phyloP scores from a whole-genome alignment of 1,139 yeast genomes.

The Protomyces macrosporus region DNA sequence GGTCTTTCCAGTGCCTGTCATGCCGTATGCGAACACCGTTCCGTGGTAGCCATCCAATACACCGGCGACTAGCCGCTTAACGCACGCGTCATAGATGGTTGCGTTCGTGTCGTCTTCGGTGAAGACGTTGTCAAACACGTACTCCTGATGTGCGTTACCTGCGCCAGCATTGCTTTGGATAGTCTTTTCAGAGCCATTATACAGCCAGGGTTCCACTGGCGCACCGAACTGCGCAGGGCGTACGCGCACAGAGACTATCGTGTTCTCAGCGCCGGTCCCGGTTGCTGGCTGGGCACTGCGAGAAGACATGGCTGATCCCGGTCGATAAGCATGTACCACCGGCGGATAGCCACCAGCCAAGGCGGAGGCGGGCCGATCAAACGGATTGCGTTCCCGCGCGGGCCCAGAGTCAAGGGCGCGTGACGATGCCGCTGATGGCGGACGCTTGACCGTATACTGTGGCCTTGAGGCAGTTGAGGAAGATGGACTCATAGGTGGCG shows the following conservation, averaged over 20 bases:
- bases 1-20: slow-evolving; percentile 96
- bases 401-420: not conserved
- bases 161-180: not conserved
- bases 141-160: slow-evolving; percentile 35
- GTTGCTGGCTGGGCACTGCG: slow-evolving; percentile 1
- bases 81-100: slow-evolving; percentile 58
- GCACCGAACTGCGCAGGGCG: not conserved
- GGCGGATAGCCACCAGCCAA: not conserved
- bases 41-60: slow-evolving; percentile 78
- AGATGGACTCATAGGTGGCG: slow-evolving; percentile 2
- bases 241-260: slow-evolving; percentile 12
- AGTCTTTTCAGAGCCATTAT: not conserved
- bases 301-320: slow-evolving; percentile 7
- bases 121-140: slow-evolving; percentile 73
- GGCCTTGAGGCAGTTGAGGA: not conserved
- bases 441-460: not conserved
- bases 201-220: slow-evolving; percentile 6
- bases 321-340: not conserved
- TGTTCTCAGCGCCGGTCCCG: slow-evolving; percentile 2
- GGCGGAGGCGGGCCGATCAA: not conserved
- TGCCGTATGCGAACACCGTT: slow-evolving; percentile 88
- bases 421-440: not conserved
- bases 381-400: not conserved
- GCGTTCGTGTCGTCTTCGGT: slow-evolving; percentile 42
- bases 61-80: slow-evolving; percentile 56